These are phyloP conservation scores for Teratosphaeria viscida DNA, from an alignment of 2,329 filamentous ascomycete species.

Conservation along the genomic window DNA sequence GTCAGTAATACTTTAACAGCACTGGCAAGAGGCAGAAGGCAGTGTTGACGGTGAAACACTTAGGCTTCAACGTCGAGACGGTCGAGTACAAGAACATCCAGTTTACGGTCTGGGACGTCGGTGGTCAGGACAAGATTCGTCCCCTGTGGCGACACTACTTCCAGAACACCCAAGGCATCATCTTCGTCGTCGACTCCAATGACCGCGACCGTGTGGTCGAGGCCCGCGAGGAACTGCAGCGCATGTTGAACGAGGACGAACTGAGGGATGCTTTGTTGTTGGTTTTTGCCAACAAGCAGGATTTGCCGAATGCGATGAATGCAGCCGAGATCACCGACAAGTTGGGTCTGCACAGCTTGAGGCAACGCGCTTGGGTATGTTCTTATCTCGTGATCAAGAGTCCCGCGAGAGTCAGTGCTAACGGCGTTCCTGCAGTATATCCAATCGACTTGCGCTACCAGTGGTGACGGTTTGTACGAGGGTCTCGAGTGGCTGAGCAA, in stretches of 20 bases:
- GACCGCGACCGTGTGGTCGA: slow-evolving; percentile 87
- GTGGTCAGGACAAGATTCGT: slow-evolving; percentile 97
- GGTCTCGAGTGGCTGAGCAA: slow-evolving; percentile 63
- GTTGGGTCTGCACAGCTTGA: slow-evolving; percentile 97
- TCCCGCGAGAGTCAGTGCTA: neutral
- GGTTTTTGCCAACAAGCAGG: slow-evolving; percentile 99
- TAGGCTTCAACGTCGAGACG: slow-evolving; percentile 93
- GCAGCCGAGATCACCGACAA: slow-evolving; percentile 99
- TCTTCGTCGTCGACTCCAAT: slow-evolving; percentile 96
- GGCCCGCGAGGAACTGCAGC: slow-evolving; percentile 84
- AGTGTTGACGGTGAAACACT: slow-evolving; percentile 1
- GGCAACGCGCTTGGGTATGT: slow-evolving; percentile 96
- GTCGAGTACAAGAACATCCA: slow-evolving; percentile 99
- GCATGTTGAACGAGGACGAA: slow-evolving; percentile 95
- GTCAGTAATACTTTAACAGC: slow-evolving; percentile 27
- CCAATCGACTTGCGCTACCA: slow-evolving; percentile 98
- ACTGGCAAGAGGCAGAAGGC: neutral
- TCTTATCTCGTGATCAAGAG: neutral
- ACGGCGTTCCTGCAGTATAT: slow-evolving; percentile 57
- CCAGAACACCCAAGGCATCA: slow-evolving; percentile 86
- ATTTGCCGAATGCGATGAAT: slow-evolving; percentile 96
- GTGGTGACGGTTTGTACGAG: slow-evolving; percentile 98
- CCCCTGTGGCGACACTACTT: slow-evolving; percentile 98
- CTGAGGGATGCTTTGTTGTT: slow-evolving; percentile 91
- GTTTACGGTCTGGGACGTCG: slow-evolving; percentile 99